Evolutionary conservation across 2,329 filamentous ascomycete genomes (phyloP).

Genomic region (Diaporthe batatas): DNA sequence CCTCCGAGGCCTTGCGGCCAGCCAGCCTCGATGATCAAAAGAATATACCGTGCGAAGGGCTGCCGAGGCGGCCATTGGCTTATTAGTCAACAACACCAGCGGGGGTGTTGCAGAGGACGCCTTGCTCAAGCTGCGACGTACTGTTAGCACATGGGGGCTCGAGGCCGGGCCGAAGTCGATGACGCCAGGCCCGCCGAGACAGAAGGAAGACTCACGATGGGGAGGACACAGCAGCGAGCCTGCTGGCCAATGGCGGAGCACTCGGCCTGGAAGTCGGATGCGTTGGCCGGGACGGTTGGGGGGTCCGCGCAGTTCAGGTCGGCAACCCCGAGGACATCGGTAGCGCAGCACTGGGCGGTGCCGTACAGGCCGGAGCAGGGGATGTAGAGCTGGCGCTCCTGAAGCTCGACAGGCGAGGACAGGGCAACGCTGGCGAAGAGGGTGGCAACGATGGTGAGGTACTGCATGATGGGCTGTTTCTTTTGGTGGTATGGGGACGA

Average conservation of each 20-base stretch:
- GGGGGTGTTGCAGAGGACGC: constrained; percentile 51
- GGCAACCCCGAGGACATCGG: constrained; percentile 70
- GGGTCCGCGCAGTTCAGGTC: constrained; percentile 66
- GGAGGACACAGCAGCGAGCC: constrained; percentile 69
- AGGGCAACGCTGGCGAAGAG: constrained; percentile 34
- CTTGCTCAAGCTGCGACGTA: constrained; percentile 49
- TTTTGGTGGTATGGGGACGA: not conserved
- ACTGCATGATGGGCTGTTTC: constrained; percentile 38
- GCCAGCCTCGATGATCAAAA: not conserved
- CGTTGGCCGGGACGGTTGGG: constrained; percentile 43
- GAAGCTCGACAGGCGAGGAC: constrained; percentile 48
- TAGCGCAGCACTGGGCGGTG: constrained; percentile 70
- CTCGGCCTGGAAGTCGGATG: constrained; percentile 50
- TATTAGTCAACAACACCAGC: constrained; percentile 48
- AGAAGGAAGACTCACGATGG: constrained; percentile 53
- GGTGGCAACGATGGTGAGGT: constrained; percentile 32
- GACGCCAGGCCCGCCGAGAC: fast-evolving
- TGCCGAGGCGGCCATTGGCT: not conserved
- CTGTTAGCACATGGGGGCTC: constrained; percentile 25
- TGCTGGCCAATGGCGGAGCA: constrained; percentile 65
- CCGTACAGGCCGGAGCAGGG: constrained; percentile 60
- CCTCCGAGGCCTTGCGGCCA: not conserved
- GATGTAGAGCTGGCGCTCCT: constrained; percentile 55
- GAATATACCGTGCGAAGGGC: too few species aligned
- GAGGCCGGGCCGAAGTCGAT: too few species aligned